phyloP scores from a whole-genome alignment of 768 basidiomycete genomes.

The Melanogaster broomeanus region DNA sequence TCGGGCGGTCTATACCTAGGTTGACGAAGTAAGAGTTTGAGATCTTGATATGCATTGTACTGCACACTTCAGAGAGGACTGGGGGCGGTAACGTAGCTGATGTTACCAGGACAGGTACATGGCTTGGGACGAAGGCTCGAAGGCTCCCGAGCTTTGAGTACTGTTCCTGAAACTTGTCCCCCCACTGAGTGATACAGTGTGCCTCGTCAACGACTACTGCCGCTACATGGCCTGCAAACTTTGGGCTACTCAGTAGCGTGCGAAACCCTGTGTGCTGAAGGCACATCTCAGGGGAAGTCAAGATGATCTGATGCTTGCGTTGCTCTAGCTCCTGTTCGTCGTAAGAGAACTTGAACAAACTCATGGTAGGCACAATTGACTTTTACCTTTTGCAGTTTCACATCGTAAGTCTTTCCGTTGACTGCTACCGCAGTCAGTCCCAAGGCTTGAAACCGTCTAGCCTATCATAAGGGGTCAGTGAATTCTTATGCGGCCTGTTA shows the following conservation, averaged over 20 bases:
- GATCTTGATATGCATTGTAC: slow-evolving; percentile 21
- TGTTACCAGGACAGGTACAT: background rate
- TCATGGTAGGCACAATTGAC: background rate
- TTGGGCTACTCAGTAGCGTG: slow-evolving; percentile 1
- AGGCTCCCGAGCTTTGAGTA: background rate
- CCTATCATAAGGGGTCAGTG: slow-evolving; percentile 16
- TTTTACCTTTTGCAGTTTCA: slow-evolving; percentile 29
- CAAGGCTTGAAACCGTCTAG: slow-evolving; percentile 29
- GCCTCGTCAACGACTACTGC: slow-evolving; percentile 18
- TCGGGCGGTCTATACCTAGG: background rate
- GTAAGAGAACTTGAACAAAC: background rate
- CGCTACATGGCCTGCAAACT: slow-evolving; percentile 9
- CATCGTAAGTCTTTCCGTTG: slow-evolving; percentile 37
- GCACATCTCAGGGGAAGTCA: slow-evolving; percentile 43
- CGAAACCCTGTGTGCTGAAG: slow-evolving; percentile 34
- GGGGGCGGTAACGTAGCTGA: background rate
- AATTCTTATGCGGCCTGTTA: no score
- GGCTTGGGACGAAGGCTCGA: slow-evolving; percentile 14
- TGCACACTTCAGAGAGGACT: slow-evolving; percentile 1
- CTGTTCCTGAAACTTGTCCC: background rate
- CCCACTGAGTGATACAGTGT: slow-evolving; percentile 26
- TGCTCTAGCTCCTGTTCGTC: background rate
- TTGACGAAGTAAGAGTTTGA: background rate
- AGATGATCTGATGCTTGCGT: slow-evolving; percentile 24
- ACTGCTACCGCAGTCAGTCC: slow-evolving; percentile 33